Evolutionary conservation across 306 rosid species (phyloP).

Genomic region (Lathyrus oleraceus): DNA sequence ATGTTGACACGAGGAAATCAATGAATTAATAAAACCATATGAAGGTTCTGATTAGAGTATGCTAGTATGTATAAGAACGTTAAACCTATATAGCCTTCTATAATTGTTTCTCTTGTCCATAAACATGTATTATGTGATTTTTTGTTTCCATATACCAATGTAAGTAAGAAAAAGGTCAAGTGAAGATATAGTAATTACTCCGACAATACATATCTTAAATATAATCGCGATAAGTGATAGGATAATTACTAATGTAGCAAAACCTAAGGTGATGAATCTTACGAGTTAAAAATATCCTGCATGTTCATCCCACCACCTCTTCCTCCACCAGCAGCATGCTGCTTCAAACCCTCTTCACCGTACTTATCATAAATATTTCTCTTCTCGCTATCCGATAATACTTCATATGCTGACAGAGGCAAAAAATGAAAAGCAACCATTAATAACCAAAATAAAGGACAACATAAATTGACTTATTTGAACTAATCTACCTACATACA

Average conservation of each 20-base stretch:
- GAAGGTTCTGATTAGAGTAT: slow-evolving; percentile 6
- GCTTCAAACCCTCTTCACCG: slow-evolving; percentile 97
- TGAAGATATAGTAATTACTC: neutral
- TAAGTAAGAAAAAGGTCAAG: neutral
- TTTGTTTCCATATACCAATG: slow-evolving; percentile 15
- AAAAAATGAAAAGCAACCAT: slow-evolving; percentile 30
- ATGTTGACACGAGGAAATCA: slow-evolving; percentile 1
- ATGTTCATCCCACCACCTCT: slow-evolving; percentile 93
- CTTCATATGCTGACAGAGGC: slow-evolving; percentile 71
- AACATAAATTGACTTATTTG: neutral
- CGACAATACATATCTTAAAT: neutral
- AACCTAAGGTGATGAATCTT: slow-evolving; percentile 36
- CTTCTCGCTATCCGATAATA: slow-evolving; percentile 81
- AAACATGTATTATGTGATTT: neutral
- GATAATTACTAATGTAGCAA: neutral
- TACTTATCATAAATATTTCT: slow-evolving; percentile 78
- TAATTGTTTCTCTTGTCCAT: neutral
- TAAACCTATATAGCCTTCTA: slow-evolving; percentile 4
- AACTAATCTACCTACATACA: neutral
- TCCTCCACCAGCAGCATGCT: slow-evolving; percentile 92
- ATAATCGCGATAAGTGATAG: neutral
- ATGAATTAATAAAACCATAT: slow-evolving; percentile 13
- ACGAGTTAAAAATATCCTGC: slow-evolving; percentile 85
- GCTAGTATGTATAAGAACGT: neutral
- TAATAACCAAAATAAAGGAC: neutral